Percentiles rank a stretch among this genome's conserved stretches.
Evolutionary conservation across 768 basidiomycete species (phyloP).

Genomic region (Chlorophyllum brunneum): DNA sequence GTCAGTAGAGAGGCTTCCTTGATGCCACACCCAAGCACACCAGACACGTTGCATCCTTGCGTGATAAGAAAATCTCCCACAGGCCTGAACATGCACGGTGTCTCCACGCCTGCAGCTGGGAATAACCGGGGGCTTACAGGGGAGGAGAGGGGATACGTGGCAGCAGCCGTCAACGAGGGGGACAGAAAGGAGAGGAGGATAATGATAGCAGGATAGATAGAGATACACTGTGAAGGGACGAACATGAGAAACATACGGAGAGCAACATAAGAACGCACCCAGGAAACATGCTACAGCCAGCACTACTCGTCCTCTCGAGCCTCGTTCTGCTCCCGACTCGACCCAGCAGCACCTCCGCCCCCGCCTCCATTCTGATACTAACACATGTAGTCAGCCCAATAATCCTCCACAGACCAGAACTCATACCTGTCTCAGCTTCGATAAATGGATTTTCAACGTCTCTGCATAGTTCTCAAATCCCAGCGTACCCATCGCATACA

Average conservation of each 20-base stretch:
- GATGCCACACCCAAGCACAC: no score
- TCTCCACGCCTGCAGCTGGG: no score
- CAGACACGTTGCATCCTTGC: not conserved
- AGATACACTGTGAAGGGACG: not conserved
- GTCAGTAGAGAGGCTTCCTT: not conserved
- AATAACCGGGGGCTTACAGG: no score
- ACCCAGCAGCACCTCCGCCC: not conserved
- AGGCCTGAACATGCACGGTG: not conserved
- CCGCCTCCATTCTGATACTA: conserved; percentile 8
- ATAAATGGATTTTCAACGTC: conserved; percentile 87
- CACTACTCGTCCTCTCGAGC: conserved; percentile 4
- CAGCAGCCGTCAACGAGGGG: not conserved
- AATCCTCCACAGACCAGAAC: not conserved
- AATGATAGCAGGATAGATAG: conserved; percentile 9
- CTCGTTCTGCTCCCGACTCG: conserved; percentile 4
- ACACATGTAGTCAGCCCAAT: not conserved
- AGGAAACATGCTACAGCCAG: not conserved
- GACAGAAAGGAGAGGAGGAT: not conserved
- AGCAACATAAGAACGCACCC: not conserved
- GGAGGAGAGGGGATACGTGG: no score
- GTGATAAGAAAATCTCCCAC: conserved; percentile 1
- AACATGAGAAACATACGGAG: not conserved
- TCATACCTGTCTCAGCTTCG: conserved; percentile 79
- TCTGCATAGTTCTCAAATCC: conserved; percentile 96
- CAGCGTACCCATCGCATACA: conserved; percentile 89